These are phyloP conservation scores for Acrodontium crateriforme DNA, from an alignment of 2,329 filamentous ascomycete genomes.

Conservation along the genomic window DNA sequence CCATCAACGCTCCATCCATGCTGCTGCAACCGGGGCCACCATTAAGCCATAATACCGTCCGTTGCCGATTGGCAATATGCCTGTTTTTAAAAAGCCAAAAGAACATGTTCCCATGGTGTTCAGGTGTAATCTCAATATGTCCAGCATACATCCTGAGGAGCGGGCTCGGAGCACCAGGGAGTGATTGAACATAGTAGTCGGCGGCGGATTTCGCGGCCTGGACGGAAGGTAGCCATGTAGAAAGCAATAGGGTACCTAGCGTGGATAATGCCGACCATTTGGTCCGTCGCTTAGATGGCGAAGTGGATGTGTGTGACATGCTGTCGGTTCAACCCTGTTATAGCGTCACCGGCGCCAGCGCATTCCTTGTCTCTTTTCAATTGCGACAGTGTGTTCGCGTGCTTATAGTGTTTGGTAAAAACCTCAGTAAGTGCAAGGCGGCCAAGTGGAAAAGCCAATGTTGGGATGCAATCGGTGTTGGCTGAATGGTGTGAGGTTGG, in stretches of 20 bases:
- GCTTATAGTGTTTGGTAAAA: too few relatives aligned
- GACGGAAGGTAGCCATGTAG: conserved; percentile 2
- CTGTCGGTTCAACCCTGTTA: too few relatives aligned
- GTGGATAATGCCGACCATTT: conserved; percentile 1
- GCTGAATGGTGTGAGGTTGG: too few relatives aligned
- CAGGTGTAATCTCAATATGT: conserved; percentile 77
- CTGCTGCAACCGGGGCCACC: conserved; percentile 95
- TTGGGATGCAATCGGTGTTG: too few relatives aligned
- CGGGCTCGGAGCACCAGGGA: conserved; percentile 71
- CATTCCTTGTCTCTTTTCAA: too few relatives aligned
- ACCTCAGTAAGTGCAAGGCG: too few relatives aligned
- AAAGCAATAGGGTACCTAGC: neutral
- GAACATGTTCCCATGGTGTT: conserved; percentile 85
- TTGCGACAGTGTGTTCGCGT: too few relatives aligned
- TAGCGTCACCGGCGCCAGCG: too few relatives aligned
- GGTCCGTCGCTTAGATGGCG: conserved; percentile 2
- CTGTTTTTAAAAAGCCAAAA: conserved; percentile 97
- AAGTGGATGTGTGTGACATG: conserved; percentile 2
- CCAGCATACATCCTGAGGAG: conserved; percentile 96
- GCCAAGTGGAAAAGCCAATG: too few relatives aligned
- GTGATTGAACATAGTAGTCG: conserved; percentile 76
- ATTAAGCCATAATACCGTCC: conserved; percentile 93
- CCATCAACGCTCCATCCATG: conserved; percentile 92
- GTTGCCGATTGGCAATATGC: conserved; percentile 81
- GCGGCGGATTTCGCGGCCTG: conserved; percentile 48